Conservation (phyloP, 495 filamentous ascomycete species). For the Cercophora samala region DNA sequence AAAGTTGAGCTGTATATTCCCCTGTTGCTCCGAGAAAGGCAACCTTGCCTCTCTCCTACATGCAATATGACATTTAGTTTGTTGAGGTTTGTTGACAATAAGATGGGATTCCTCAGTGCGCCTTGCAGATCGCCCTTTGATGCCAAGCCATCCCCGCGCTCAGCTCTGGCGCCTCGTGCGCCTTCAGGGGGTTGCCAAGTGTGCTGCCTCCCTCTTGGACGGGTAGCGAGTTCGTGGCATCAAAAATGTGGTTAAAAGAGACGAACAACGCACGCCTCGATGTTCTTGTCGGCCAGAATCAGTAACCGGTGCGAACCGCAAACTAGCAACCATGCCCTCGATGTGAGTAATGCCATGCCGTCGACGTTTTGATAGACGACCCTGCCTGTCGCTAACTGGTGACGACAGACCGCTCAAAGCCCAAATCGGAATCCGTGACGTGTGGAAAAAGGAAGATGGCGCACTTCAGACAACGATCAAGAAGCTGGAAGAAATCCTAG, state of each 20-base stretch:
- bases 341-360: not conserved
- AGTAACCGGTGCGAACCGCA: not conserved
- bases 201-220: not conserved
- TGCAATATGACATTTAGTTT: not conserved
- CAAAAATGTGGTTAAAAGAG: not conserved
- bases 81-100: not conserved
- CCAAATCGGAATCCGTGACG: slow-evolving; percentile 36
- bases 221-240: not conserved
- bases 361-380: not conserved
- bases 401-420: slow-evolving; percentile 34
- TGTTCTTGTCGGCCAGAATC: not conserved
- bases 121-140: slow-evolving; percentile 18
- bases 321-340: not conserved
- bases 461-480: slow-evolving; percentile 24
- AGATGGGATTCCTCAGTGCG: not conserved
- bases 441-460: slow-evolving; percentile 32
- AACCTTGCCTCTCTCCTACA: not conserved
- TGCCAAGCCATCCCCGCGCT: slow-evolving; percentile 19
- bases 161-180: slow-evolving; percentile 19
- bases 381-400: not conserved
- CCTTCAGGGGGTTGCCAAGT: slow-evolving; percentile 3
- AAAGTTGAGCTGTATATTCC: not conserved
- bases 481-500: slow-evolving; percentile 27
- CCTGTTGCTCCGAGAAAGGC: not conserved
- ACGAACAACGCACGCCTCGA: not conserved